phyloP scores from a whole-genome alignment of 2,329 filamentous ascomycete species.

The Fusarium fracticaudum region DNA sequence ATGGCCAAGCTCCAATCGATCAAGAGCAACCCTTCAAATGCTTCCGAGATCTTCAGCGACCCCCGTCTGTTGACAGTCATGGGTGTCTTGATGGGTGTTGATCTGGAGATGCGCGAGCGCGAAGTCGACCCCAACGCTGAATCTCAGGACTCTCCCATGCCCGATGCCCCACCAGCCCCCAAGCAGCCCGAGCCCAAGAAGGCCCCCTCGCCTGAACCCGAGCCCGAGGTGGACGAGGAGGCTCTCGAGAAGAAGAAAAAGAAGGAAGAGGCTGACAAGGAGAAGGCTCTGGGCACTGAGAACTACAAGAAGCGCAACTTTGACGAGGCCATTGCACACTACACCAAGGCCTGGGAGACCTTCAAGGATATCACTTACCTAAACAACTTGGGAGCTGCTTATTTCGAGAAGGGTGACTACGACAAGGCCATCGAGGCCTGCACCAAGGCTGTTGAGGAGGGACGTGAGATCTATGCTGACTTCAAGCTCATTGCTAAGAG shows the following conservation, averaged over 20 bases:
- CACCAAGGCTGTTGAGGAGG: constrained; percentile 88
- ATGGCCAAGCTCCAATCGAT: constrained; percentile 89
- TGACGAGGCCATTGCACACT: constrained; percentile 93
- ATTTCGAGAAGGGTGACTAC: constrained; percentile 97
- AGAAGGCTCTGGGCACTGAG: constrained; percentile 93
- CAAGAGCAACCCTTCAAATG: constrained; percentile 80
- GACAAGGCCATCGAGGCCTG: constrained; percentile 87
- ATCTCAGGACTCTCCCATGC: constrained; percentile 74
- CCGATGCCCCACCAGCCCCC: constrained; percentile 63
- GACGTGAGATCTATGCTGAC: constrained; percentile 88
- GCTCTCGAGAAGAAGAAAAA: constrained; percentile 84
- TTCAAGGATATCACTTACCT: constrained; percentile 98
- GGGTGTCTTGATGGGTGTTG: constrained; percentile 91
- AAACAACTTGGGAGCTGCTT: constrained; percentile 93
- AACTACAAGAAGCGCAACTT: constrained; percentile 99
- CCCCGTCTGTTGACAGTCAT: constrained; percentile 94
- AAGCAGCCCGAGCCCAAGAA: constrained; percentile 62
- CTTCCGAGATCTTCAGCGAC: constrained; percentile 85
- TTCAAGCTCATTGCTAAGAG: constrained; percentile 99
- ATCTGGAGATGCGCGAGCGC: constrained; percentile 71
- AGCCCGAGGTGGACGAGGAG: constrained; percentile 84
- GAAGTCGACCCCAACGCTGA: constrained; percentile 49
- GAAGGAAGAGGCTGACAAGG: constrained; percentile 90
- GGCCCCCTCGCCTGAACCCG: constrained; percentile 67
- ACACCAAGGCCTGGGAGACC: constrained; percentile 92